These are phyloP conservation scores for Fomitopsis betulina DNA, from an alignment of 1,284 basidiomycete species.

Conservation along the genomic window DNA sequence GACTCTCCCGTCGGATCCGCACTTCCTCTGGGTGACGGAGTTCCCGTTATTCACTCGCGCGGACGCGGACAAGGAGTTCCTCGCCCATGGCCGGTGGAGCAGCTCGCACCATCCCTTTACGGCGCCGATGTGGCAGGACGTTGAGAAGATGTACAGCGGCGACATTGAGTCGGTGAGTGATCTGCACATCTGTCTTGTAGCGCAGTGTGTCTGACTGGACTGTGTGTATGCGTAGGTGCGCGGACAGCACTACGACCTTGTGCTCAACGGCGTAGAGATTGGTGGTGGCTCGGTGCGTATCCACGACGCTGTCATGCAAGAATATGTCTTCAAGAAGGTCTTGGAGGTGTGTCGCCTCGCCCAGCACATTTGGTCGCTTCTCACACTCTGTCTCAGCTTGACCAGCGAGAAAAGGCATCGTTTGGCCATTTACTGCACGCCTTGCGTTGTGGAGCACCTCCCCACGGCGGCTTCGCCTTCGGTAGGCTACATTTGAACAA, in stretches of 20 bases:
- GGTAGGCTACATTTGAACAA: slow-evolving; percentile 42
- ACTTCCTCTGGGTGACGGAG: slow-evolving; percentile 93
- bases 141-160: slow-evolving; percentile 68
- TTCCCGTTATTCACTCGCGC: slow-evolving; percentile 91
- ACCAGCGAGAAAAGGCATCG: slow-evolving; percentile 63
- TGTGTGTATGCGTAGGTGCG: slow-evolving; percentile 51
- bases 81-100: slow-evolving; percentile 84
- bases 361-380: not conserved
- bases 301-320: slow-evolving; percentile 85
- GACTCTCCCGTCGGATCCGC: slow-evolving; percentile 51
- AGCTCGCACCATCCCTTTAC: slow-evolving; percentile 95
- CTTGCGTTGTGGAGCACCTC: slow-evolving; percentile 85
- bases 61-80: slow-evolving; percentile 83
- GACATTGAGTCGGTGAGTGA: slow-evolving; percentile 55
- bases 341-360: slow-evolving; percentile 53
- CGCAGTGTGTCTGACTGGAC: not conserved
- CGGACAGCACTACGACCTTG: slow-evolving; percentile 96
- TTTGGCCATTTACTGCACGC: slow-evolving; percentile 87
- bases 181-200: not conserved
- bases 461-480: slow-evolving; percentile 93
- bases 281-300: slow-evolving; percentile 92
- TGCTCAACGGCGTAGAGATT: slow-evolving; percentile 92
- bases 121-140: slow-evolving; percentile 88
- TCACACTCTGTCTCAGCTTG: slow-evolving; percentile 46
- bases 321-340: slow-evolving; percentile 74